Evolutionary conservation across 768 basidiomycete species (phyloP), one percentile per base, ranked within the genome.

Genomic region (Solioccasus polychromus): DNA sequence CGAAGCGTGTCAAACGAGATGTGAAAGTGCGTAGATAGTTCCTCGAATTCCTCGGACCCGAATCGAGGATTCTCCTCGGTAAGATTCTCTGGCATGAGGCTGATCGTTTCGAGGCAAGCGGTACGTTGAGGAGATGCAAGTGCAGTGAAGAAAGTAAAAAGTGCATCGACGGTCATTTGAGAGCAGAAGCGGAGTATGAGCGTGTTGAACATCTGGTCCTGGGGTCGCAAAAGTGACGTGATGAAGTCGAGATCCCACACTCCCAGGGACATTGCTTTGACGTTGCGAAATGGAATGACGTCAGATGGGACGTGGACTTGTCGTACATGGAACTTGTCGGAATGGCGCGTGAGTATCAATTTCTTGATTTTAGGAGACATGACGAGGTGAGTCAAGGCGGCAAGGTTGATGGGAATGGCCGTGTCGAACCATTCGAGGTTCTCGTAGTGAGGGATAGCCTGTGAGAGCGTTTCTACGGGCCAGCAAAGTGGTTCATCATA

Each of bases 151-250:
- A 57, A 37, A 1, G 18, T 10, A 20, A 8, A 14, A 3, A 44
- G 8, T 6, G 30, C 22, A 1, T 42, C 35, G 2, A 44, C 26
- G 19, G 50, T 38, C 23, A 22, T n/a, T 3, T 43, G 39, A n/a
- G 24, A 17, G 4, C 3, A 1, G 23, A 18, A 18, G 23, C n/a
- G 7, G 8, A 53, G 41, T 25, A 30, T 11, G 44, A 56, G 37
- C 4, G 39, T 31, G 15, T 40, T 47, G 23, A 50, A 53, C 28
- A n/a, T 45, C 20, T 50, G 45, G 5, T 44, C 30, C 3, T 3
- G 29, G 24, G 51, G 44, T 32, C 37, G 39, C 14, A 57, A 45
- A 40, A 57, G 44, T 35, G 1, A 36, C 12, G 42, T 26, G 5
- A 46, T 35, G 12, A 58, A 35, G 10, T 40, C 35, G 12, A 58